Evolutionary conservation across 352 stramenopile genomes (phyloP).

Genomic region (Globisporangium viniferum): DNA sequence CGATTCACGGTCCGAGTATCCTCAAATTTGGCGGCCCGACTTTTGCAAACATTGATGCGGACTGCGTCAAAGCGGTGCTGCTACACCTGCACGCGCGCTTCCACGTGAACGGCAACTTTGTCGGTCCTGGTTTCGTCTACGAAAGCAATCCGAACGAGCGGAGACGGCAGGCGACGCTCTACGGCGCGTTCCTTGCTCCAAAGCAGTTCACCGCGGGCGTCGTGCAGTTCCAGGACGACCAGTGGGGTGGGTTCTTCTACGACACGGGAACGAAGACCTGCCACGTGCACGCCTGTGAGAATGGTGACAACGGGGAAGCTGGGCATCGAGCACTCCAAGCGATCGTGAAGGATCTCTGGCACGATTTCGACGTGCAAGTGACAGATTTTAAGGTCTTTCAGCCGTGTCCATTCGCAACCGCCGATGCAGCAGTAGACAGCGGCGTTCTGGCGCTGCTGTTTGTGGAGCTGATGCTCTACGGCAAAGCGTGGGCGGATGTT

Average conservation of each 20-base stretch:
- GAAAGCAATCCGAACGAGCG: not conserved
- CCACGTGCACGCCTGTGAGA: not conserved
- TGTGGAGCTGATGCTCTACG: constrained; percentile 5
- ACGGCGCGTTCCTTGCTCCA: not conserved
- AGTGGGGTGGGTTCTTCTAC: constrained; percentile 7
- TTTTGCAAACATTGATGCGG: not conserved
- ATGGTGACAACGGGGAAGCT: not conserved
- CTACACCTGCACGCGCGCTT: constrained; percentile 1
- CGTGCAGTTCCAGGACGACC: not conserved
- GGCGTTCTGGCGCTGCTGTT: constrained; percentile 14
- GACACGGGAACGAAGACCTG: not conserved
- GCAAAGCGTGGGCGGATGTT: constrained; percentile 4
- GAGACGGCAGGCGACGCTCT: not conserved
- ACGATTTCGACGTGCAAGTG: not conserved
- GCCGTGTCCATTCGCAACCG: not conserved
- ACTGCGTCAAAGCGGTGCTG: constrained; percentile 3
- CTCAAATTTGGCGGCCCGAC: not conserved
- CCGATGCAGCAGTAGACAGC: not conserved
- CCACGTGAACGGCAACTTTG: not conserved
- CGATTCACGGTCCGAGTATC: not conserved
- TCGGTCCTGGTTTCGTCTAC: not conserved
- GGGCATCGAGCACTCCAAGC: not conserved
- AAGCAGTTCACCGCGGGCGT: not conserved
- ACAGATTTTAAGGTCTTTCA: not conserved
- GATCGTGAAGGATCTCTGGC: not conserved